Evolutionary conservation across 306 rosid genomes (phyloP).

Genomic region (Citrullus amarus): DNA sequence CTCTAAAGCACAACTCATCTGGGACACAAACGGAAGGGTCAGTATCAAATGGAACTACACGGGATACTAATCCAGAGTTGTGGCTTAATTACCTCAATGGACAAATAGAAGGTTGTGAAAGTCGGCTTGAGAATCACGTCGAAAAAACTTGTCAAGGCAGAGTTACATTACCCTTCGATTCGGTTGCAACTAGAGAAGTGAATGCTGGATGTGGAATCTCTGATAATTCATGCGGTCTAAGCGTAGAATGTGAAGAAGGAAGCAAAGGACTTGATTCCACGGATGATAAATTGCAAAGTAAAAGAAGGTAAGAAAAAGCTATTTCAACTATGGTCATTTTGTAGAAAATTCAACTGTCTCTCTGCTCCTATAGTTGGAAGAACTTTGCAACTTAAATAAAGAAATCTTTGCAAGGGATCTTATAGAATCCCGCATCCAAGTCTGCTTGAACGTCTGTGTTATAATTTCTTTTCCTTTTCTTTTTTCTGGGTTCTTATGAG

Average conservation of each 20-base stretch:
- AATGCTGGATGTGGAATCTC: slow-evolving; percentile 29
- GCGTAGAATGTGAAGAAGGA: slow-evolving; percentile 64
- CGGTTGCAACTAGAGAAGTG: slow-evolving; percentile 17
- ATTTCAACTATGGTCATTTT: background rate
- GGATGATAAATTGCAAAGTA: slow-evolving; percentile 45
- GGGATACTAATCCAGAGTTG: slow-evolving; percentile 24
- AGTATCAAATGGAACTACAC: slow-evolving; percentile 34
- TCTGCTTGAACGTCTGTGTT: background rate
- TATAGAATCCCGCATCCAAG: background rate
- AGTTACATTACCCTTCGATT: slow-evolving; percentile 20
- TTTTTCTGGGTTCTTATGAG: background rate
- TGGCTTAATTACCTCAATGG: slow-evolving; percentile 32
- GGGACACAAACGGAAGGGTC: slow-evolving; percentile 48
- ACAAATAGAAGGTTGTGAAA: slow-evolving; percentile 38
- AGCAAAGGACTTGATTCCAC: slow-evolving; percentile 43
- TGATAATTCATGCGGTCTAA: slow-evolving; percentile 48
- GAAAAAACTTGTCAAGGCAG: slow-evolving; percentile 32
- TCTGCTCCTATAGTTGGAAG: background rate
- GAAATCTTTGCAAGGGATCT: background rate
- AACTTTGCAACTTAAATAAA: background rate
- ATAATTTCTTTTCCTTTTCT: background rate
- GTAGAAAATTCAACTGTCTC: background rate
- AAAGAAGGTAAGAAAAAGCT: slow-evolving; percentile 43
- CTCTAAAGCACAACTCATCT: slow-evolving; percentile 42
- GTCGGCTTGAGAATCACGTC: slow-evolving; percentile 38